Conservation (phyloP, 2,329 filamentous ascomycete genomes). For the Orbilia oligospora region DNA sequence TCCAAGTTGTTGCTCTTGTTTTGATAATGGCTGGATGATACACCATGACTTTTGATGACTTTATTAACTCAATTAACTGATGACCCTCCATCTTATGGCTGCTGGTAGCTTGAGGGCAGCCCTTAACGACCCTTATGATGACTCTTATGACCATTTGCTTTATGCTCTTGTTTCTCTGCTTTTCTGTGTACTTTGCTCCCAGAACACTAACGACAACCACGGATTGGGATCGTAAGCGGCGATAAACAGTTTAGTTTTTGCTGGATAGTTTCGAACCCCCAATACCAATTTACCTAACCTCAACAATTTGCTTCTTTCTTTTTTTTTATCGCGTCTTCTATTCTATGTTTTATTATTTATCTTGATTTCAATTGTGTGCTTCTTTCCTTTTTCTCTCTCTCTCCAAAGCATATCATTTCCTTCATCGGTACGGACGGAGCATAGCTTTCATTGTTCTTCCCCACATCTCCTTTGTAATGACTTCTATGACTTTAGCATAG, state of each 20-base stretch:
- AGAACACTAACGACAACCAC: constrained; percentile 13
- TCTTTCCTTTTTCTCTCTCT: constrained; percentile 1
- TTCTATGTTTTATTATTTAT: constrained; percentile 14
- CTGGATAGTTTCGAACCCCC: constrained; percentile 19
- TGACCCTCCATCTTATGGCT: constrained; percentile 10
- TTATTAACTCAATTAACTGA: not conserved
- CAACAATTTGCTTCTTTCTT: not conserved
- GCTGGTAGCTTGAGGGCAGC: constrained; percentile 1
- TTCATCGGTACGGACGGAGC: constrained; percentile 17
- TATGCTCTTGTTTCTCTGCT: not conserved
- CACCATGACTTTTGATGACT: constrained; percentile 22
- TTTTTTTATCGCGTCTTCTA: constrained; percentile 6
- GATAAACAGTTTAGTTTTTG: constrained; percentile 4
- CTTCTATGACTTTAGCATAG: constrained; percentile 34
- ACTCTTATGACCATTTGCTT: constrained; percentile 19
- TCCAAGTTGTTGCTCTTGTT: not conserved
- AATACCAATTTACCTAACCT: constrained; percentile 18
- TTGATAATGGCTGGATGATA: constrained; percentile 20
- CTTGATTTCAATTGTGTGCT: not conserved
- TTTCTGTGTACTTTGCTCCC: not conserved
- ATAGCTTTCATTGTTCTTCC: not conserved
- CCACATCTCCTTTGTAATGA: constrained; percentile 22
- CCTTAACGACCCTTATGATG: constrained; percentile 28
- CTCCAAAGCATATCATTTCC: not conserved
- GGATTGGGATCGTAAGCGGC: constrained; percentile 30